A percentile compares a stretch with the other conserved stretches of the same genome.
phyloP scores from a whole-genome alignment of 2,329 filamentous ascomycete genomes.

The Trichoderma polysporum region DNA sequence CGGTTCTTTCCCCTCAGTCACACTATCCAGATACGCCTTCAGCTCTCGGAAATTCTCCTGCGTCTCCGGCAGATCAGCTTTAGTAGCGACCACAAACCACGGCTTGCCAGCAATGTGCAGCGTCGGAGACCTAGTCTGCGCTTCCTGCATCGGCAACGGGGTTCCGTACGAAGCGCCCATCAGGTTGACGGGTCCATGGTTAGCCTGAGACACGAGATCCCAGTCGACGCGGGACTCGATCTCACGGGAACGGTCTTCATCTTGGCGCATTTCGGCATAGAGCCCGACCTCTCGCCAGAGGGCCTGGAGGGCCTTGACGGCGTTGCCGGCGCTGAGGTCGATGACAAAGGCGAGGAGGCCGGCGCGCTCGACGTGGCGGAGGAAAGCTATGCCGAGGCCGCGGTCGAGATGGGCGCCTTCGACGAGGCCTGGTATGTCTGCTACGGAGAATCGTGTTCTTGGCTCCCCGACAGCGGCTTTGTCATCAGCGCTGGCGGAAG shows the following conservation, averaged over 20 bases:
- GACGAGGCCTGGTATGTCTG: slow-evolving; percentile 92
- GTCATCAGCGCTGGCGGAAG: slow-evolving; percentile 41
- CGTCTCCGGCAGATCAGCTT: slow-evolving; percentile 79
- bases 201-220: slow-evolving; percentile 52
- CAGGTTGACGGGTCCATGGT: slow-evolving; percentile 29
- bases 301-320: slow-evolving; percentile 72
- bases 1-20: slow-evolving; percentile 60
- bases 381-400: slow-evolving; percentile 85
- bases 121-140: slow-evolving; percentile 31
- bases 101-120: slow-evolving; percentile 88
- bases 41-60: slow-evolving; percentile 73
- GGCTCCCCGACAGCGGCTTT: slow-evolving; percentile 45
- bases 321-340: slow-evolving; percentile 77
- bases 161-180: slow-evolving; percentile 26
- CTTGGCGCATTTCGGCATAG: slow-evolving; percentile 77
- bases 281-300: slow-evolving; percentile 89
- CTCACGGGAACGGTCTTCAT: slow-evolving; percentile 66
- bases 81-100: slow-evolving; percentile 95
- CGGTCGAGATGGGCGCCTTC: slow-evolving; percentile 90
- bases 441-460: slow-evolving; percentile 83
- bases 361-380: slow-evolving; percentile 92
- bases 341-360: slow-evolving; percentile 91
- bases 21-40: slow-evolving; percentile 65
- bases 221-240: slow-evolving; percentile 57
- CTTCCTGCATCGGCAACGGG: slow-evolving; percentile 1